Evolutionary conservation across 2,329 filamentous ascomycete species (phyloP).

Genomic region (Daldinia sp.): DNA sequence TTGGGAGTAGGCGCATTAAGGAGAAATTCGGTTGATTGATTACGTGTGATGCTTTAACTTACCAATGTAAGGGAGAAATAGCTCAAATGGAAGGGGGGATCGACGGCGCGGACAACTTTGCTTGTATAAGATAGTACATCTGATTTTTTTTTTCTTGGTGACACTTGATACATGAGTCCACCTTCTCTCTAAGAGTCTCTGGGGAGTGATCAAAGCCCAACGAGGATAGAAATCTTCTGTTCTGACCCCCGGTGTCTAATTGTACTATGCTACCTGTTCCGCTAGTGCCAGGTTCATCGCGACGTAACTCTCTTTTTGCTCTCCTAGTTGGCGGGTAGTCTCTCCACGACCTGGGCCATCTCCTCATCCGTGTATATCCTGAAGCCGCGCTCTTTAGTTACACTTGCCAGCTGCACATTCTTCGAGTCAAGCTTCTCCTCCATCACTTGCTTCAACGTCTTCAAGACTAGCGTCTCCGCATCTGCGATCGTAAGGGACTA

Average conservation of each 20-base stretch:
- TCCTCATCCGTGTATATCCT: constrained; percentile 98
- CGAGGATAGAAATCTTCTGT: neutral
- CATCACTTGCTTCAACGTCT: constrained; percentile 99
- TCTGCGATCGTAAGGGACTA: constrained; percentile 90
- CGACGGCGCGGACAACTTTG: constrained; percentile 4
- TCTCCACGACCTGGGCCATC: constrained; percentile 92
- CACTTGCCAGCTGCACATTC: constrained; percentile 97
- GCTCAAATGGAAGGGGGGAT: neutral
- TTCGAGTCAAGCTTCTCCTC: constrained; percentile 99
- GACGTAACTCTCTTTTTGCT: neutral
- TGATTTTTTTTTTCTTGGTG: constrained; percentile 6
- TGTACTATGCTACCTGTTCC: neutral
- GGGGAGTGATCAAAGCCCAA: neutral
- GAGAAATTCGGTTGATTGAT: neutral
- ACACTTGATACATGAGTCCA: constrained; percentile 14
- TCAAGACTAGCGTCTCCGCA: constrained; percentile 93
- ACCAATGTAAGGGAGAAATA: neutral
- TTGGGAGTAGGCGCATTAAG: neutral
- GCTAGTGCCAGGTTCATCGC: neutral
- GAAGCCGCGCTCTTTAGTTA: constrained; percentile 98
- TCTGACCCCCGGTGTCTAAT: constrained; percentile 1
- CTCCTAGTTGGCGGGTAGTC: constrained; percentile 75
- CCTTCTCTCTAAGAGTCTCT: neutral
- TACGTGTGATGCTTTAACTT: neutral
- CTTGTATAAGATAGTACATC: constrained; percentile 30